phyloP scores from a whole-genome alignment of 2,329 filamentous ascomycete genomes.

The Colletotrichum echinochloae region DNA sequence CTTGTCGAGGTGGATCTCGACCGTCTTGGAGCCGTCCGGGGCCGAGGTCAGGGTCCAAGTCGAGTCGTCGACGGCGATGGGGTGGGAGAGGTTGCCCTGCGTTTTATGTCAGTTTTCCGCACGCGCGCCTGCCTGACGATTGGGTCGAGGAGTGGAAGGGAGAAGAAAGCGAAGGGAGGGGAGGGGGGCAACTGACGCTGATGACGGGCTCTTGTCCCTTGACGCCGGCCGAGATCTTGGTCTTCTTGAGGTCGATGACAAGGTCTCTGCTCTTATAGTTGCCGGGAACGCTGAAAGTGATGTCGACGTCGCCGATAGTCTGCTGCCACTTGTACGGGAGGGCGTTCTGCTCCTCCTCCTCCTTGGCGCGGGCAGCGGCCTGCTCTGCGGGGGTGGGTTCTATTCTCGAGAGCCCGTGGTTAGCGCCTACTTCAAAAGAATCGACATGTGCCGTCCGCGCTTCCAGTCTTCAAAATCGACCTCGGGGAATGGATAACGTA shows the following conservation, averaged over 20 bases:
- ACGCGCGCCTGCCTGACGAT: background rate
- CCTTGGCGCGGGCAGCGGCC: slow-evolving; percentile 73
- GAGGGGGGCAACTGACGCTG: slow-evolving; percentile 66
- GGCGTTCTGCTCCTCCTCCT: slow-evolving; percentile 87
- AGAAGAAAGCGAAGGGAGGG: background rate
- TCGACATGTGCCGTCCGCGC: background rate
- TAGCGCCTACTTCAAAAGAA: background rate
- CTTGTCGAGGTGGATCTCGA: slow-evolving; percentile 94
- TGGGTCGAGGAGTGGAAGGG: too few species aligned
- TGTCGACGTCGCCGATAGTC: slow-evolving; percentile 87
- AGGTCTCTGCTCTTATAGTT: slow-evolving; percentile 89
- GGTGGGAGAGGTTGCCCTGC: slow-evolving; percentile 86
- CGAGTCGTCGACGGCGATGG: slow-evolving; percentile 85
- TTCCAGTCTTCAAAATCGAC: background rate
- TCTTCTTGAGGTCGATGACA: slow-evolving; percentile 84
- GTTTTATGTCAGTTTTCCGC: background rate
- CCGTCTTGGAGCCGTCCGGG: slow-evolving; percentile 72
- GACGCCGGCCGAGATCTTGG: slow-evolving; percentile 80
- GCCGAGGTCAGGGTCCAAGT: slow-evolving; percentile 91
- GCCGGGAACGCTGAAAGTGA: slow-evolving; percentile 81
- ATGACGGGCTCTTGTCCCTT: slow-evolving; percentile 91
- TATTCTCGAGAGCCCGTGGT: slow-evolving; percentile 55
- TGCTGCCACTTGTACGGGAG: slow-evolving; percentile 99
- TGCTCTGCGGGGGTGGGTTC: slow-evolving; percentile 68
- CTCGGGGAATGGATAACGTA: background rate